Evolutionary conservation across 495 filamentous ascomycete genomes (phyloP).

Genomic region (Xanthoparmelia taractica): DNA sequence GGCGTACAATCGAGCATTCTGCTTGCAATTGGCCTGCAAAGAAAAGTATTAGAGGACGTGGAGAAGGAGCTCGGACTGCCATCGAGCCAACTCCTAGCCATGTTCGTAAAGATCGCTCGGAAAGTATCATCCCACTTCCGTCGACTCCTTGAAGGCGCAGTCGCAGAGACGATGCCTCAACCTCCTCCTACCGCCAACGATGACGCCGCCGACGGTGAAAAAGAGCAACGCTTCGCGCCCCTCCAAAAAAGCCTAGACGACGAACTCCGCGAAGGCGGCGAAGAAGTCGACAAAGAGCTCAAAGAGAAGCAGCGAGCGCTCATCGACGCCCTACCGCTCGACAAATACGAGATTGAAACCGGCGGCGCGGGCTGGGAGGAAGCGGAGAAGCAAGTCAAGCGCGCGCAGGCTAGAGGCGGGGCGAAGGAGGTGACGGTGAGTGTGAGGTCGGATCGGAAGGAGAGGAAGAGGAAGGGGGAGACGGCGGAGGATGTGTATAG

Average conservation of each 20-base stretch:
- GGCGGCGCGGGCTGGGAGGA: conserved; percentile 68
- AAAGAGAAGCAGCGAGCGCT: conserved; percentile 72
- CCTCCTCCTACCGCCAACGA: conserved; percentile 46
- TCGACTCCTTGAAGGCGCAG: conserved; percentile 62
- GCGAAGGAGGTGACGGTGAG: conserved; percentile 67
- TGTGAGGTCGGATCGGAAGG: conserved; percentile 53
- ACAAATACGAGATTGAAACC: conserved; percentile 75
- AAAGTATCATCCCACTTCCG: conserved; percentile 76
- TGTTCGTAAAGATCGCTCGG: conserved; percentile 92
- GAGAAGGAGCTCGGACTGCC: conserved; percentile 72
- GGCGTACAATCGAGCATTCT: conserved; percentile 79
- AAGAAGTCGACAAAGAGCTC: conserved; percentile 62
- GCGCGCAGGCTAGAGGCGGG: conserved; percentile 35
- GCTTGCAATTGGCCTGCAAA: conserved; percentile 79
- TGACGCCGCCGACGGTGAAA: conserved; percentile 55
- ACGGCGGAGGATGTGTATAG: conserved; percentile 48
- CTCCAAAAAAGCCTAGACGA: conserved; percentile 69
- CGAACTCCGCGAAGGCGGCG: conserved; percentile 75
- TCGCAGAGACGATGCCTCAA: conserved; percentile 61
- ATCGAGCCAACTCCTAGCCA: conserved; percentile 75
- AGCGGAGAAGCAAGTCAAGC: conserved; percentile 69
- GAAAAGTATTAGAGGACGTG: conserved; percentile 72
- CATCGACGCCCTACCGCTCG: conserved; percentile 81
- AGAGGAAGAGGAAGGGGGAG: conserved; percentile 49
- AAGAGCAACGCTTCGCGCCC: conserved; percentile 47